Evolutionary conservation across 768 basidiomycete species (phyloP).

Genomic region (Gymnopilus dilepis): DNA sequence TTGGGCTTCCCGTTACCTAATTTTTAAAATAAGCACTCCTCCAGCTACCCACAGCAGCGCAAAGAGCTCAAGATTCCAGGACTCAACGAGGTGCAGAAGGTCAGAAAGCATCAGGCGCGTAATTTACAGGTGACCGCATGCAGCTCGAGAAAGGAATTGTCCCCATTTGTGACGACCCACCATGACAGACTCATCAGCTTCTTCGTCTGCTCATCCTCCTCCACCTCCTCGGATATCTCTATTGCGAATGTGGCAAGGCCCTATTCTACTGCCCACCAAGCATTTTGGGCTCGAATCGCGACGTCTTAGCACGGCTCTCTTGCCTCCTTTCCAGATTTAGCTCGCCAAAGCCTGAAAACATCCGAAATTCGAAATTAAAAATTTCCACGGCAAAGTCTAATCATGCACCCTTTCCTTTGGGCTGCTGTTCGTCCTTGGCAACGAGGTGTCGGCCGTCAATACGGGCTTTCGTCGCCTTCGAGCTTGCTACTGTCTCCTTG

Average conservation of each 20-base stretch:
- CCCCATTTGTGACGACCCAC: conserved; percentile 7
- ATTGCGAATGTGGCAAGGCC: neutral
- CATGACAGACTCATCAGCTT: neutral
- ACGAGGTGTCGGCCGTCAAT: conserved; percentile 5
- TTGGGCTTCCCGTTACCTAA: conserved; percentile 3
- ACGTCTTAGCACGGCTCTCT: too few species aligned
- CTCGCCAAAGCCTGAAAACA: neutral
- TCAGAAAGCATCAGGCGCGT: neutral
- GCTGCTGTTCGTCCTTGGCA: neutral
- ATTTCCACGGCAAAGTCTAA: neutral
- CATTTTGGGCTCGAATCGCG: neutral
- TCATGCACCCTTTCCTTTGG: neutral
- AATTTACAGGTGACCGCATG: neutral
- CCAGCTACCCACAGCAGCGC: neutral
- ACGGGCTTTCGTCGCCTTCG: neutral
- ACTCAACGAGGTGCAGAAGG: neutral
- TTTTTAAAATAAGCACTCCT: neutral
- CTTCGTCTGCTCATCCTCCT: neutral
- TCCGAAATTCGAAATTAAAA: neutral
- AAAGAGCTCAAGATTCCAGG: neutral
- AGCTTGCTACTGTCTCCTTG: neutral
- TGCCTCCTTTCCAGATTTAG: neutral
- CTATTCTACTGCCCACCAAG: neutral
- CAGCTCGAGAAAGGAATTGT: neutral
- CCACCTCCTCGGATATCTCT: conserved; percentile 6